Percentiles rank a stretch among this genome's conserved stretches.
phyloP scores from a whole-genome alignment of 441 rosid genomes.

The Adansonia madagascariensis region DNA sequence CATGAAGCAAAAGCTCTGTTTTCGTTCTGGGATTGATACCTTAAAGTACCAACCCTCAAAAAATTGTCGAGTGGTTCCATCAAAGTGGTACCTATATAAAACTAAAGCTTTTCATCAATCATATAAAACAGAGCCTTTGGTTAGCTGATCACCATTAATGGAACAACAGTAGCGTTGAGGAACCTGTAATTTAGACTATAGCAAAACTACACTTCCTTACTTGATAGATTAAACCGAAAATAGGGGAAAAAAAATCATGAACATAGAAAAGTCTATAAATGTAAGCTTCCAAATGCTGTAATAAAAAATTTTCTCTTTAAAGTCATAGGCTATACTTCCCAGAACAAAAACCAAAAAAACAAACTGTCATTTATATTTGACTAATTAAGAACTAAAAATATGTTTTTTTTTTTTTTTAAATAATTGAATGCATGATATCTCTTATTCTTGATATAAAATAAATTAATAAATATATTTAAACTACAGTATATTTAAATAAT shows the following conservation, averaged over 20 bases:
- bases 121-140: not conserved
- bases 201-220: not conserved
- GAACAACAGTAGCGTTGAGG: not conserved
- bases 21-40: slow-evolving; percentile 81
- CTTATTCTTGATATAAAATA: not conserved
- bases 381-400: not conserved
- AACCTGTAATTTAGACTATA: not conserved
- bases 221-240: not conserved
- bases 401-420: not conserved
- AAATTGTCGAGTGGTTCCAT: slow-evolving; percentile 71
- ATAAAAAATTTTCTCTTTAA: not conserved
- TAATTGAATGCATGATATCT: not conserved
- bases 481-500: not conserved
- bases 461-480: not conserved
- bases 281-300: not conserved
- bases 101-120: not conserved
- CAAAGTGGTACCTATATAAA: slow-evolving; percentile 77
- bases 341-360: not conserved
- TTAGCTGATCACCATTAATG: not conserved
- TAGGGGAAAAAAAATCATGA: not conserved
- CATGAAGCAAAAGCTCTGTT: slow-evolving; percentile 94
- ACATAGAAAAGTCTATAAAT: not conserved
- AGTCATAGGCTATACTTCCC: not conserved
- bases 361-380: not conserved
- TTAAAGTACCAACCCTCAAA: slow-evolving; percentile 98